Evolutionary conservation across 2,329 filamentous ascomycete species (phyloP), one percentile per base, ranked within the genome.

Genomic region (Fusarium phyllophilum): DNA sequence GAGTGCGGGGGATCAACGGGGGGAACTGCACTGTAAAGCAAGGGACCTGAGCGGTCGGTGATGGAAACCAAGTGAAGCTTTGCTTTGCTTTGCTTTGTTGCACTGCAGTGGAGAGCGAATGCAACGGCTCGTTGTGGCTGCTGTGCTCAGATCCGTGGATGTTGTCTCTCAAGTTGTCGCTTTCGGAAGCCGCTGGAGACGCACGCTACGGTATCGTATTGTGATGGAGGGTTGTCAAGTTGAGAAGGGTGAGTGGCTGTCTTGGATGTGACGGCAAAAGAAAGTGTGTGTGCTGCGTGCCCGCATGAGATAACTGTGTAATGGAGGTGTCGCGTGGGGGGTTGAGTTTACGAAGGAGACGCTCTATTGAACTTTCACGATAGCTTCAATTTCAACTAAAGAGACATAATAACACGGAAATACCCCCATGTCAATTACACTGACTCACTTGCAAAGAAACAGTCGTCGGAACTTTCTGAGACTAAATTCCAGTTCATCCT

Each of bases 1-100:
- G 75, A 72, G 74, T 77, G 75, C 74, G 75, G 75, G 75, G 74
- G 69, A 67, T 71, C 52, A 68, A 59, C 69, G 44, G n/a, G 46
- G 42, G 38, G 44, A 29, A 38, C 31, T 52, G 49, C 49, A 36
- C 49, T 52, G 65, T 33, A 33, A 42, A 57, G 45, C 42, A 44
- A 49, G 42, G 42, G 36, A 56, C 29, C 44, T 49, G 51, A 49
- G 34, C 18, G 44, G 58, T 36, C 46, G 57, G 46, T 60, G 49
- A 62, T 70, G n/a, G 34, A 22, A 26, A 41, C 31, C 31, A 29
- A 26, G 49, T 73, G 64, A 64, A 72, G 64, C 52, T 56, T 31
- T 20, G 24, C 12, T 24, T 14, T 49, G 7, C 14, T n/a, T 13
- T 46, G 8, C 18, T 33, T 51, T n/a, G 45, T 70, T 69, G n/a